These are phyloP conservation scores for Tetrapisispora taiwanensis DNA, from an alignment of 805 yeast genomes.

Conservation along the genomic window DNA sequence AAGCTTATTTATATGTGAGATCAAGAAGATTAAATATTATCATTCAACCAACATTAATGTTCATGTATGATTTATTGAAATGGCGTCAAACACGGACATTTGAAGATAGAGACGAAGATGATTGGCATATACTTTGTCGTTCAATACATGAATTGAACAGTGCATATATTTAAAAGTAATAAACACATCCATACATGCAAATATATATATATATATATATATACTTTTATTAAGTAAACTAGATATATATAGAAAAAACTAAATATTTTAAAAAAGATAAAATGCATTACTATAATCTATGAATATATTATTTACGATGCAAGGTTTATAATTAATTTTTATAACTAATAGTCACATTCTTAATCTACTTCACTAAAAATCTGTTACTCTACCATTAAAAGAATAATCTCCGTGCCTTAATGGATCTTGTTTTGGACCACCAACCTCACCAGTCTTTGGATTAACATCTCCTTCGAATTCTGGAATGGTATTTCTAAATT, in stretches of 20 bases:
- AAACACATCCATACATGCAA: no score
- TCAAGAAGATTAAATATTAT: slow-evolving; percentile 84
- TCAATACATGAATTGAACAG: slow-evolving; percentile 71
- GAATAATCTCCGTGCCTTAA: slow-evolving; percentile 86
- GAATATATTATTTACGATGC: background rate
- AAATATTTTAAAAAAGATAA: background rate
- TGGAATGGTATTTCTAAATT: slow-evolving; percentile 67
- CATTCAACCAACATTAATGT: slow-evolving; percentile 85
- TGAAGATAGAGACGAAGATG: slow-evolving; percentile 61
- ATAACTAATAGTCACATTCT: no score
- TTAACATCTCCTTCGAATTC: slow-evolving; percentile 93
- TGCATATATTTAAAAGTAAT: slow-evolving; percentile 45
- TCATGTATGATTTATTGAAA: slow-evolving; percentile 81
- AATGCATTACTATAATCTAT: background rate
- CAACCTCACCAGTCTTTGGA: slow-evolving; percentile 89
- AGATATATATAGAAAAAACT: background rate
- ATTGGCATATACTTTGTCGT: slow-evolving; percentile 81
- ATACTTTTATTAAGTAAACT: no score
- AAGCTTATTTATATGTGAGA: slow-evolving; percentile 81
- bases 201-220: no score
- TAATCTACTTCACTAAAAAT: slow-evolving; percentile 61
- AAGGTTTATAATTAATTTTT: no score
- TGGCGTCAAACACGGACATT: slow-evolving; percentile 28
- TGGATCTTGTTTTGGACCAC: slow-evolving; percentile 98
- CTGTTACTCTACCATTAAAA: slow-evolving; percentile 93